A percentile compares a stretch with the other conserved stretches of the same genome.
Evolutionary conservation across 345 rosid species (phyloP).

Genomic region (Citrus cavaleriei): DNA sequence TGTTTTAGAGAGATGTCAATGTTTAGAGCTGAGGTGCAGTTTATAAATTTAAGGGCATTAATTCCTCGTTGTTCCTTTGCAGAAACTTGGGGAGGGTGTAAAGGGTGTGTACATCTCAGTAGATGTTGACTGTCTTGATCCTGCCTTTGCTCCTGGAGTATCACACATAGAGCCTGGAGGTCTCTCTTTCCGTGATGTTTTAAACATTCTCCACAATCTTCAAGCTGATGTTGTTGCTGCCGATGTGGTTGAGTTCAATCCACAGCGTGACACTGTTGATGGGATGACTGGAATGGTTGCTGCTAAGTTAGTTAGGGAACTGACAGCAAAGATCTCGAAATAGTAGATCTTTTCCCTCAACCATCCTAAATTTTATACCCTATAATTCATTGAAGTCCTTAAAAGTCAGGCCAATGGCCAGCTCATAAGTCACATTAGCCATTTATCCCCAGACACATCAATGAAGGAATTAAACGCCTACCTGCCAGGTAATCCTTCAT

Average conservation of each 20-base stretch:
- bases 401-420: not conserved
- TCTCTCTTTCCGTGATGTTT: constrained; percentile 88
- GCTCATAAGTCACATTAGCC: not conserved
- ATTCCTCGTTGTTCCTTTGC: constrained; percentile 10
- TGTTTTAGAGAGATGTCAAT: not conserved
- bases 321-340: constrained; percentile 86
- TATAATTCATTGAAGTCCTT: not conserved
- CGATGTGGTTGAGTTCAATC: constrained; percentile 95
- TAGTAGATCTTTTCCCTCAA: constrained; percentile 18
- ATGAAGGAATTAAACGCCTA: not conserved
- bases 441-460: not conserved
- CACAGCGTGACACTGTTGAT: constrained; percentile 96
- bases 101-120: constrained; percentile 89
- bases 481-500: not conserved
- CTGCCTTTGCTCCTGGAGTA: constrained; percentile 98
- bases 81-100: constrained; percentile 97
- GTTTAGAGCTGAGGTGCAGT: not conserved
- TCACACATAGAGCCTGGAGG: constrained; percentile 99
- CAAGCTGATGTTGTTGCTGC: constrained; percentile 86
- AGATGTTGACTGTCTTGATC: constrained; percentile 95
- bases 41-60: not conserved
- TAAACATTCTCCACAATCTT: constrained; percentile 85
- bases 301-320: constrained; percentile 92
- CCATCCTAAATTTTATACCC: not conserved
- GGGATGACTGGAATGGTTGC: constrained; percentile 99